Base-by-base conservation (phyloP, 208 protist species). In the Crithidia acanthocephali region DNA sequence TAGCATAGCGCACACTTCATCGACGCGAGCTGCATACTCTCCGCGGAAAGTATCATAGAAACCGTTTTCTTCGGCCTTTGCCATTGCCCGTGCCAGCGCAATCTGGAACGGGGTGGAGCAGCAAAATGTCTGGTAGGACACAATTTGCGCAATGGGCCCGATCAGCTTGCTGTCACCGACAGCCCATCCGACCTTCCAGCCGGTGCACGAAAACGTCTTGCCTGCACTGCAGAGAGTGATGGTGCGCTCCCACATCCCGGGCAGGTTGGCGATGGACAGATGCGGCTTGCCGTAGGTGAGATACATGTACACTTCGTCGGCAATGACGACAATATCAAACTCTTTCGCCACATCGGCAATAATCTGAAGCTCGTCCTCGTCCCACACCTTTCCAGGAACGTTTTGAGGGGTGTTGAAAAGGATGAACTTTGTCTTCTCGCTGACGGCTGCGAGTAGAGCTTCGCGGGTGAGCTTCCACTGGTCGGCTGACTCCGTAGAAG, bases 361-460 rank as follows among this genome's bases (percentile, higher is more conserved):
- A 0, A 79, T 72, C 40, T 86, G 42, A 23, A 97, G 76, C 74
- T 98, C 92, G 28, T 81, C 78, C 37, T 59, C 16, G 50, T 56
- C 40, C 76, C 80, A 92, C 7, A 89, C 77, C 72, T 95, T 94
- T 1, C 88, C 95, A 0, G 93, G 84, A n/a, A 95, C 74, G 74
- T 98, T 98, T 51, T 98, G 94, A 18, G 97, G 97, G 20, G 90
- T 98, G 80, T 98, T 98, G n/a, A 98, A 25, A 35, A 98, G 72
- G 20, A 98, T 84, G 8, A 87, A 68, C 62, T 91, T 95, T 9
- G 94, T 98, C 51, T 89, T 87, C 1, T 80, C 57, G n/a, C 53
- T 95, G 8, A 98, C 83, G 4, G 64, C 83, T 4, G 50, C 32
- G 32, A 76, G 69, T 16, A 98, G 83, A 22, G 87, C 86, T 13